These are phyloP conservation scores for Microsporum ferrugineum DNA, from an alignment of 2,329 filamentous ascomycete species.

Conservation along the genomic window DNA sequence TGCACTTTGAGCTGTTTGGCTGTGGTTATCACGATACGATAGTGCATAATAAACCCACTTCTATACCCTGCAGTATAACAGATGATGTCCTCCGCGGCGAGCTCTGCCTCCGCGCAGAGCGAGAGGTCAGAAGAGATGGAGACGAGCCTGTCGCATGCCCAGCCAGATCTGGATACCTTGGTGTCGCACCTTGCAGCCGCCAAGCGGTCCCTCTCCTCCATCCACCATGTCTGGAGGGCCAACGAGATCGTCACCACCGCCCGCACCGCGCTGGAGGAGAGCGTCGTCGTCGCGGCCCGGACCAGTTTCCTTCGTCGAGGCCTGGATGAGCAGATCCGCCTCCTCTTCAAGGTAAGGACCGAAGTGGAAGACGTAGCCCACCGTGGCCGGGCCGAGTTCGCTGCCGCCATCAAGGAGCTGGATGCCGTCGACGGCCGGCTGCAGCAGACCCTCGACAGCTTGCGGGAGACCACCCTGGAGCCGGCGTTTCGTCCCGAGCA, in stretches of 20 bases:
- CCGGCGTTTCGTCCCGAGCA: slow-evolving; percentile 41
- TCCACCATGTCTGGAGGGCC: slow-evolving; percentile 70
- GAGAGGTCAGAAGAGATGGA: neutral
- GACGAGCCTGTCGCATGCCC: too few relatives aligned
- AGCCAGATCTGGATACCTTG: slow-evolving; percentile 54
- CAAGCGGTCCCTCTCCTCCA: slow-evolving; percentile 76
- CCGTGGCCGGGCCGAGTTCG: slow-evolving; percentile 34
- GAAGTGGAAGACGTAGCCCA: slow-evolving; percentile 35
- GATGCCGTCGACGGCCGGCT: slow-evolving; percentile 50
- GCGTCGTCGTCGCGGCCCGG: slow-evolving; percentile 59
- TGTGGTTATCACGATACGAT: neutral
- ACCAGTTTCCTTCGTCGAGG: slow-evolving; percentile 55
- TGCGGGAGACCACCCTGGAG: slow-evolving; percentile 50
- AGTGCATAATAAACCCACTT: neutral
- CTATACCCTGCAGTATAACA: neutral
- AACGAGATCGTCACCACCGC: slow-evolving; percentile 74
- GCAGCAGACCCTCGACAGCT: slow-evolving; percentile 42
- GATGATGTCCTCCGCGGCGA: slow-evolving; percentile 7
- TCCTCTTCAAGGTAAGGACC: slow-evolving; percentile 34
- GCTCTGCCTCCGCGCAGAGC: neutral
- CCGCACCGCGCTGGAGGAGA: slow-evolving; percentile 64
- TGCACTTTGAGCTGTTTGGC: too few relatives aligned
- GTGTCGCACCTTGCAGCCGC: slow-evolving; percentile 75
- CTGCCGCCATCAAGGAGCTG: slow-evolving; percentile 42
- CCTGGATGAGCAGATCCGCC: slow-evolving; percentile 41